These are phyloP conservation scores for Sporisorium reilianum DNA, from an alignment of 1,284 basidiomycete genomes.

Conservation along the genomic window DNA sequence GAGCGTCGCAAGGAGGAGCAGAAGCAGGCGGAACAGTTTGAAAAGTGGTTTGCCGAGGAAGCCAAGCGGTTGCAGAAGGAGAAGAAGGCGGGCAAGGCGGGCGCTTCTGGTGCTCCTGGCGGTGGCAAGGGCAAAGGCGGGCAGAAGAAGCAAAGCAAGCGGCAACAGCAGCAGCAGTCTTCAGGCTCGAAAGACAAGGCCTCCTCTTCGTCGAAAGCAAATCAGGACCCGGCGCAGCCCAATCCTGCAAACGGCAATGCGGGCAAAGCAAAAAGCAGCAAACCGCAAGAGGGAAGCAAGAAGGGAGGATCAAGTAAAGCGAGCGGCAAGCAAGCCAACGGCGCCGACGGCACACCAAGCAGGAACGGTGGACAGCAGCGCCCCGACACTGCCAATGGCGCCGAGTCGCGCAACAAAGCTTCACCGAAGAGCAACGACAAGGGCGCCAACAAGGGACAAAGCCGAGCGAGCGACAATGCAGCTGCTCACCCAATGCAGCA, in stretches of 20 bases:
- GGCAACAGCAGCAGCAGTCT: slow-evolving; percentile 15
- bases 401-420: slow-evolving; percentile 7
- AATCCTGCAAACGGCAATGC: slow-evolving; percentile 7
- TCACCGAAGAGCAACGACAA: slow-evolving; percentile 15
- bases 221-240: slow-evolving; percentile 2
- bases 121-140: slow-evolving; percentile 23
- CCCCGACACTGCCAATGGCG: background rate
- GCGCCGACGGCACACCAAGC: slow-evolving; percentile 6
- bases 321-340: slow-evolving; percentile 20
- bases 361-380: slow-evolving; percentile 6
- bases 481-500: slow-evolving; percentile 3
- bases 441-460: slow-evolving; percentile 2
- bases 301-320: slow-evolving; percentile 11
- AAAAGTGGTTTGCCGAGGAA: slow-evolving; percentile 67
- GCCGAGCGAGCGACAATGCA: background rate
- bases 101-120: background rate
- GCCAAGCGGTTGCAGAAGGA: slow-evolving; percentile 57
- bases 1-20: slow-evolving; percentile 56
- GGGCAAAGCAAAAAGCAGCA: slow-evolving; percentile 13
- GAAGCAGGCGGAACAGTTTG: slow-evolving; percentile 63
- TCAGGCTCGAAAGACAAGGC: slow-evolving; percentile 5
- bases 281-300: slow-evolving; percentile 22
- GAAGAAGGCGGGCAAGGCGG: slow-evolving; percentile 23
- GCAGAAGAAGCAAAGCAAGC: slow-evolving; percentile 27
- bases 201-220: slow-evolving; percentile 7